Conservation (phyloP, 2,329 filamentous ascomycete species). For the Geosmithia putterillii region DNA sequence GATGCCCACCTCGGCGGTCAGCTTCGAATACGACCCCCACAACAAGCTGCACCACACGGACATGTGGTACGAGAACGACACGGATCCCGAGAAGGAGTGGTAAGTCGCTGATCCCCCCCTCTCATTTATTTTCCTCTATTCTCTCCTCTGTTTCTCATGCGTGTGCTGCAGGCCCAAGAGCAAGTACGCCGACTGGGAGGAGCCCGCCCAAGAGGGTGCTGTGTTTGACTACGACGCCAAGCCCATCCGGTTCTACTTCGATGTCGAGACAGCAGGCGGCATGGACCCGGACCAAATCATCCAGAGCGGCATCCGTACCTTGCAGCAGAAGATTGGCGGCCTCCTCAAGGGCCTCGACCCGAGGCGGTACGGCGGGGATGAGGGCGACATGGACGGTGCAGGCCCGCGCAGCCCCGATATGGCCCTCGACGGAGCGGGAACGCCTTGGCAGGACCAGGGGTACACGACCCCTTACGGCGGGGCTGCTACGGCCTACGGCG, state of each 20-base stretch:
- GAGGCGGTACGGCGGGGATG: constrained; percentile 37
- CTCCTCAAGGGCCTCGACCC: constrained; percentile 51
- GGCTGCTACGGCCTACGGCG: constrained; percentile 55
- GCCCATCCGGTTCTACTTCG: constrained; percentile 80
- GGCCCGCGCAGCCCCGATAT: constrained; percentile 50
- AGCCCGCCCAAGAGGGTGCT: constrained; percentile 68
- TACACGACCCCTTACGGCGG: constrained; percentile 53
- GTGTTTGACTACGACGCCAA: constrained; percentile 84
- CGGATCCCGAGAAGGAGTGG: constrained; percentile 74
- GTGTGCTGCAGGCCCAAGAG: constrained; percentile 55
- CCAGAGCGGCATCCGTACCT: constrained; percentile 72
- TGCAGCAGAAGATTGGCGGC: constrained; percentile 81
- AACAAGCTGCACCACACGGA: constrained; percentile 90
- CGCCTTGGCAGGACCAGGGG: constrained; percentile 32
- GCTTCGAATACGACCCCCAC: constrained; percentile 96
- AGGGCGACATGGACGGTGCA: constrained; percentile 41
- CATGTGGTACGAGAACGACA: constrained; percentile 75
- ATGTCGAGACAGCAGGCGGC: constrained; percentile 80
- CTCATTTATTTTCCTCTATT: background rate
- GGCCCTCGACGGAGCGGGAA: constrained; percentile 44
- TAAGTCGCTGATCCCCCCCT: constrained; percentile 27
- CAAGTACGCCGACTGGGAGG: constrained; percentile 69
- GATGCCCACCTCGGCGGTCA: constrained; percentile 83
- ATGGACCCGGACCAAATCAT: constrained; percentile 86
- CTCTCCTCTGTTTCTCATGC: constrained; percentile 2